Base-by-base conservation (phyloP, 164 flowering plant species). In the Vitis rupestris region DNA sequence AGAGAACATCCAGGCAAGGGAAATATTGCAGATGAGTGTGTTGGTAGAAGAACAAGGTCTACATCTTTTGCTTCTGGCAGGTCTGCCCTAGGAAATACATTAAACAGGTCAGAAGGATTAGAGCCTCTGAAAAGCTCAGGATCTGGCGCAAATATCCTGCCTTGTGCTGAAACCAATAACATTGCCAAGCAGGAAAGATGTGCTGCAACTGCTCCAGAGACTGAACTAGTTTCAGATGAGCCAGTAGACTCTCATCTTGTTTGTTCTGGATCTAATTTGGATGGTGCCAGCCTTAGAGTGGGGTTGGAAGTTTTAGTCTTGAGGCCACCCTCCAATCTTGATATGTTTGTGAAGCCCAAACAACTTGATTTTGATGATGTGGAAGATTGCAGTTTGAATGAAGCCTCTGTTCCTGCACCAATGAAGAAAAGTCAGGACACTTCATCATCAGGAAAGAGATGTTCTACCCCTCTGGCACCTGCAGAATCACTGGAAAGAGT, bases 331-430 rank as follows among this genome's bases (percentile, higher is more conserved):
- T 31, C 80, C 67, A 77, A 75, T 23, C 49, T 30, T 74, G 50
- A 59, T 16, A 72, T 63, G 59, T 52, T 67, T 66, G 69, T 84
- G 73, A 75, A 79, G 68, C 89, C 88, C 16, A 83, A 83, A 76
- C 81, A 78, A 60, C 86, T 86, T 57, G 71, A 80, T 57, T 89
- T 86, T 79, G 83, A 80, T 72, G 78, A 81, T 37, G 54, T 63
- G 52, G 90, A 75, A 74, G 82, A 76, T 16, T 53, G 56, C 64
- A 72, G 63, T 68, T 51, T 75, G 64, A 78, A 72, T 57, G 73
- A 66, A 23, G 48, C 23, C 10, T 51, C 15, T 11, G 44, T 37
- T 64, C 63, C 68, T 55, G 44, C 63, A 37, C 12, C 50, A n/a
- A 78, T 64, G 65, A 58, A 71, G 14, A 68, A 64, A 60, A 60